Conservation (phyloP, 2,329 filamentous ascomycete genomes). For the Pezicula carpinea region DNA sequence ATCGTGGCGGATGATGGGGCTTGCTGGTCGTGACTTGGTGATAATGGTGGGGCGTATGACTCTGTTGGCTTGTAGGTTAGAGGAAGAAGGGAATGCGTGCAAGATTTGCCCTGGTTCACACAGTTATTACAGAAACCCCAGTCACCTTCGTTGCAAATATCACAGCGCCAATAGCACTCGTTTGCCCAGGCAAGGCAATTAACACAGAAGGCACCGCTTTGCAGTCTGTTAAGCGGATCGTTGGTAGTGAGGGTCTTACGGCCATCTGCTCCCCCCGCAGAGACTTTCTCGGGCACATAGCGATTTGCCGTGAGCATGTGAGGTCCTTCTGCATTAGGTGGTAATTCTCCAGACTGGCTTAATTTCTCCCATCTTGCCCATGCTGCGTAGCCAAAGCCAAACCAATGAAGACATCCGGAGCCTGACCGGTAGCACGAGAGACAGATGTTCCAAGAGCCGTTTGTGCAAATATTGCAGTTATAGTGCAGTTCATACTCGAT, state of each 20-base stretch:
- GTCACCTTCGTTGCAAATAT: slow-evolving; percentile 81
- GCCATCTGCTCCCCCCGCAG: slow-evolving; percentile 48
- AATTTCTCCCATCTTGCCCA: slow-evolving; percentile 60
- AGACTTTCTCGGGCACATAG: slow-evolving; percentile 45
- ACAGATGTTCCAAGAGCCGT: slow-evolving; percentile 75
- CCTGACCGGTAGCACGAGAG: slow-evolving; percentile 72
- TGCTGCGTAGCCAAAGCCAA: slow-evolving; percentile 75
- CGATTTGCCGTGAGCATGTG: slow-evolving; percentile 56
- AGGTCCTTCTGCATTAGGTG: slow-evolving; percentile 38
- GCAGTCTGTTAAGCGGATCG: slow-evolving; percentile 62
- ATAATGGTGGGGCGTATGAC: slow-evolving; percentile 32
- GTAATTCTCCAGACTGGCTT: slow-evolving; percentile 26
- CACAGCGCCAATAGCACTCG: slow-evolving; percentile 86
- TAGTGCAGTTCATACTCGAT: slow-evolving; percentile 88
- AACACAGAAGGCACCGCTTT: slow-evolving; percentile 81
- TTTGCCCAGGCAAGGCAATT: slow-evolving; percentile 70
- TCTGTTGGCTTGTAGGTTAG: slow-evolving; percentile 54
- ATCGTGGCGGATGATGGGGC: slow-evolving; percentile 42
- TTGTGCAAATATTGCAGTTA: slow-evolving; percentile 67
- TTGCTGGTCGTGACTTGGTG: slow-evolving; percentile 37
- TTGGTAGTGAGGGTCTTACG: slow-evolving; percentile 58
- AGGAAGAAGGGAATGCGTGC: slow-evolving; percentile 76
- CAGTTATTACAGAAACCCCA: slow-evolving; percentile 93
- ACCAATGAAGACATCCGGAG: slow-evolving; percentile 81
- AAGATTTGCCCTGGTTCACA: slow-evolving; percentile 76